These are phyloP conservation scores for Colletotrichum spaethianum DNA, from an alignment of 2,329 filamentous ascomycete genomes.

Conservation along the genomic window DNA sequence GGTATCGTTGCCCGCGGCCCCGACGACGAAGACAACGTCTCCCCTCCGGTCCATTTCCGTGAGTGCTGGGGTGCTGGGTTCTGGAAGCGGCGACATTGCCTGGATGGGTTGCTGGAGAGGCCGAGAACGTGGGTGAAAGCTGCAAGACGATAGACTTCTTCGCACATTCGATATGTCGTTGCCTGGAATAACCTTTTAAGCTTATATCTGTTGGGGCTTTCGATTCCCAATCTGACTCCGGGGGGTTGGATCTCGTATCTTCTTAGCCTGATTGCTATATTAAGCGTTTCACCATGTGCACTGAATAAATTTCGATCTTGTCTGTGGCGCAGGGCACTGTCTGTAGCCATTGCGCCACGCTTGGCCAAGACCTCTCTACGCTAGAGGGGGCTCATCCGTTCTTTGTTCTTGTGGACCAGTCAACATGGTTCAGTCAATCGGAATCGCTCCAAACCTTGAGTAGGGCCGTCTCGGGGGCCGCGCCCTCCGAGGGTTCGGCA, in stretches of 20 bases:
- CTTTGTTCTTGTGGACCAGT: conserved; percentile 16
- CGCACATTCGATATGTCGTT: background rate
- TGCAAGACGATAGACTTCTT: background rate
- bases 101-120: background rate
- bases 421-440: background rate
- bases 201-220: conserved; percentile 14
- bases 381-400: conserved; percentile 14
- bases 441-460: background rate
- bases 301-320: conserved; percentile 17
- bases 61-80: conserved; percentile 11
- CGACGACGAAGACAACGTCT: conserved; percentile 32
- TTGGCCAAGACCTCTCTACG: conserved; percentile 18
- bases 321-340: conserved; percentile 26
- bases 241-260: conserved; percentile 23
- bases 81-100: conserved; percentile 23
- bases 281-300: conserved; percentile 17
- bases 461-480: conserved; percentile 24
- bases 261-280: conserved; percentile 15
- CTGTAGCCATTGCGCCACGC: conserved; percentile 31
- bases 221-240: conserved; percentile 1
- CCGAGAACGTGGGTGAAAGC: background rate
- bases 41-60: conserved; percentile 24
- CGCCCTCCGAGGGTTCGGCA: conserved; percentile 18
- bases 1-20: conserved; percentile 10
- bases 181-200: background rate